Conservation (phyloP, 164 flowering plant genomes). For the Macadamia tetraphylla region DNA sequence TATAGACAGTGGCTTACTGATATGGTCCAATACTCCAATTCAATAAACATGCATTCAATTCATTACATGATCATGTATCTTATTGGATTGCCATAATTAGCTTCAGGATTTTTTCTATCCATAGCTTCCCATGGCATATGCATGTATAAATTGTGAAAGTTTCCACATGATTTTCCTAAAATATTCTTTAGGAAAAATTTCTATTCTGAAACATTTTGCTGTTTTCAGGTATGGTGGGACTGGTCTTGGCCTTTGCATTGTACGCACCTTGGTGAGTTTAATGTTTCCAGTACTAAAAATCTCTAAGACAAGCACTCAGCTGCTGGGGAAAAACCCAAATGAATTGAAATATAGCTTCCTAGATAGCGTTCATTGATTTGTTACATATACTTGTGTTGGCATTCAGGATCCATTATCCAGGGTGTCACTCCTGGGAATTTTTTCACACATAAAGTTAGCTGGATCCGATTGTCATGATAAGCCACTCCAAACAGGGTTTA, state of each 20-base stretch:
- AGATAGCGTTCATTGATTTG: too few relatives aligned
- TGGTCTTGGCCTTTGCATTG: constrained; percentile 97
- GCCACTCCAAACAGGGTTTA: too few relatives aligned
- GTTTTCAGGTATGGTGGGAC: constrained; percentile 94
- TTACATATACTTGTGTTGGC: too few relatives aligned
- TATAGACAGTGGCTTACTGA: background rate
- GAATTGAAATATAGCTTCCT: too few relatives aligned
- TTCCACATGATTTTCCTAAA: background rate
- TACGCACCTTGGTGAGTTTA: constrained; percentile 79
- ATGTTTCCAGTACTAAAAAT: background rate
- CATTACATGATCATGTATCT: background rate
- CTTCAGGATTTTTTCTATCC: background rate
- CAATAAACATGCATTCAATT: background rate
- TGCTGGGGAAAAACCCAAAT: background rate
- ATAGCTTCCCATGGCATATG: background rate
- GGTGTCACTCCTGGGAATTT: too few relatives aligned
- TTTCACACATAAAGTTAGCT: too few relatives aligned
- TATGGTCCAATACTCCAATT: background rate
- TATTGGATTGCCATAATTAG: constrained; percentile 1
- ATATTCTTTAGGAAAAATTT: background rate
- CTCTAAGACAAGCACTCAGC: background rate
- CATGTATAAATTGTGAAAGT: background rate
- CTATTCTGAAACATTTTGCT: constrained; percentile 7
- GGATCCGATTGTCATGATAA: too few relatives aligned
- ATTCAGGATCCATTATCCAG: too few relatives aligned